These are phyloP conservation scores for Ophiocordyceps robertsii DNA, from an alignment of 2,329 filamentous ascomycete genomes.

Conservation along the genomic window DNA sequence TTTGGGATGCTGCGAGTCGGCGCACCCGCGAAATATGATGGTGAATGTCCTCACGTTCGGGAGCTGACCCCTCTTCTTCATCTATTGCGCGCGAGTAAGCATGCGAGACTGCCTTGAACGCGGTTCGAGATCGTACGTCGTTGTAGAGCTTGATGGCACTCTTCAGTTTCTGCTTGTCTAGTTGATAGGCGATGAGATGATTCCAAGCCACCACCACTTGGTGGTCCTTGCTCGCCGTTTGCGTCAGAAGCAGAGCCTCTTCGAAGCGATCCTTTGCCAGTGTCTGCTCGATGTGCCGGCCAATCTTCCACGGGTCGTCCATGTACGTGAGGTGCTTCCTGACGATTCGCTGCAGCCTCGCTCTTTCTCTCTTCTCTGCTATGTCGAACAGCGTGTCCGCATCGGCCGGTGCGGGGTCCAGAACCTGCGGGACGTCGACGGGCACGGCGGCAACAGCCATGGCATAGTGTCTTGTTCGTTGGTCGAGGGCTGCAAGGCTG, in stretches of 20 bases:
- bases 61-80: slow-evolving; percentile 82
- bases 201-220: slow-evolving; percentile 77
- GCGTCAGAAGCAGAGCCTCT: slow-evolving; percentile 55
- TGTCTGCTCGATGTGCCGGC: slow-evolving; percentile 48
- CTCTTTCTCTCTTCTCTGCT: background rate
- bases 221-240: slow-evolving; percentile 51
- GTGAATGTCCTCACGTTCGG: slow-evolving; percentile 79
- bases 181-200: slow-evolving; percentile 58
- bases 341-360: slow-evolving; percentile 16
- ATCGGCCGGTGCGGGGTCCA: too few relatives aligned
- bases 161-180: slow-evolving; percentile 46
- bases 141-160: slow-evolving; percentile 74
- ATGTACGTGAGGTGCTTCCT: slow-evolving; percentile 44
- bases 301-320: slow-evolving; percentile 60
- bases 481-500: slow-evolving; percentile 4
- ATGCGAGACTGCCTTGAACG: background rate
- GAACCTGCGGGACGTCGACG: too few relatives aligned
- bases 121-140: slow-evolving; percentile 41
- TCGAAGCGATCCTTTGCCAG: slow-evolving; percentile 46
- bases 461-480: slow-evolving; percentile 6
- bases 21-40: slow-evolving; percentile 65
- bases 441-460: slow-evolving; percentile 2
- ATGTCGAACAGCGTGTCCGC: too few relatives aligned
- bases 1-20: slow-evolving; percentile 41
- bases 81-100: slow-evolving; percentile 32